Evolutionary conservation across 768 basidiomycete species (phyloP).

Genomic region (Candolleomyces aberdarensis): DNA sequence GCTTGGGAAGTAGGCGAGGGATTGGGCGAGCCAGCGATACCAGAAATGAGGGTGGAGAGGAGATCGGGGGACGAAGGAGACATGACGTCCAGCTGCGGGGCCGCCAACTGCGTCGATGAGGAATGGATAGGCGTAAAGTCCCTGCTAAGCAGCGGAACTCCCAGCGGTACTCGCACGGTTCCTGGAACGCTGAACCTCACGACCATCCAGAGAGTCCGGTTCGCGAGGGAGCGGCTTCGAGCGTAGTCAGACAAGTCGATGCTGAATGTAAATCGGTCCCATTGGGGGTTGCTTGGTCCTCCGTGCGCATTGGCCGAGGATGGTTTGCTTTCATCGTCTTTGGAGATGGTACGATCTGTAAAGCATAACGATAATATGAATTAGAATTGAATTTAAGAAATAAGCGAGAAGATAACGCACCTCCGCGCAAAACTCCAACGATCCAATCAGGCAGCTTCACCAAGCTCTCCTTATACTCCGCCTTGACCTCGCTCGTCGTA

Average conservation of each 20-base stretch:
- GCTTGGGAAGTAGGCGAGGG: not conserved
- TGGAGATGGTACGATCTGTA: not conserved
- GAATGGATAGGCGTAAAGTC: not conserved
- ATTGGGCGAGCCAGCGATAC: not conserved
- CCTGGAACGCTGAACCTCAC: conserved; percentile 40
- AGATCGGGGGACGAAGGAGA: not conserved
- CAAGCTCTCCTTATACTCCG: conserved; percentile 30
- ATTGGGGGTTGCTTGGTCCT: conserved; percentile 20
- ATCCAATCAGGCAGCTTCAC: conserved; percentile 17
- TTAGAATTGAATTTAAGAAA: not conserved
- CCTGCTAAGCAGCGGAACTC: not conserved
- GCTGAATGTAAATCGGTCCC: conserved; percentile 61
- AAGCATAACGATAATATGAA: conserved; percentile 33
- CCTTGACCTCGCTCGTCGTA: conserved; percentile 82
- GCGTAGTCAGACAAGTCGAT: conserved; percentile 74
- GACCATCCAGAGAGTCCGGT: conserved; percentile 59
- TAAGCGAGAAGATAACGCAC: not conserved
- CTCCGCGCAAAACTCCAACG: not conserved
- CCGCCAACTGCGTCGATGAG: too few relatives aligned
- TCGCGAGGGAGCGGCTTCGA: conserved; percentile 32
- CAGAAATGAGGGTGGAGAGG: not conserved
- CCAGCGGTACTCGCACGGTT: conserved; percentile 1
- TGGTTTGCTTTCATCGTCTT: not conserved
- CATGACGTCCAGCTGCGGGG: not conserved
- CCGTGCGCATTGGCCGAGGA: conserved; percentile 3